Conservation (phyloP, 108 stramenopile genomes). For the Cylindrotheca fusiformis region DNA sequence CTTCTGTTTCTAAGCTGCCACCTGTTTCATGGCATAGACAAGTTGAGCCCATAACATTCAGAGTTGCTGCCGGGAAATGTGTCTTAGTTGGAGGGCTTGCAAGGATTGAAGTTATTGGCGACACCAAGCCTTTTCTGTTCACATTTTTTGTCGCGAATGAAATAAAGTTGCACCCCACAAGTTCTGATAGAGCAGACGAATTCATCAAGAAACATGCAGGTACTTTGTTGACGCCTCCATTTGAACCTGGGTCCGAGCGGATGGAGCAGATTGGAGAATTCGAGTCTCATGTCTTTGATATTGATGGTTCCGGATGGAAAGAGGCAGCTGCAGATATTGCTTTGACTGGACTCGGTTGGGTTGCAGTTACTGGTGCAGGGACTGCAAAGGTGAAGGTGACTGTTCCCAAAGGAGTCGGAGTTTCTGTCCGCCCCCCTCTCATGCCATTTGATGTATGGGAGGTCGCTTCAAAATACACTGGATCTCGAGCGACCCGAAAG, state of each 20-base stretch:
- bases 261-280: slow-evolving; percentile 86
- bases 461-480: slow-evolving; percentile 81
- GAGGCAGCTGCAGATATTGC: slow-evolving; percentile 92
- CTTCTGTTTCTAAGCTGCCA: neutral
- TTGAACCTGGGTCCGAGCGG: slow-evolving; percentile 71
- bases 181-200: slow-evolving; percentile 64
- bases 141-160: slow-evolving; percentile 96
- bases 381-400: slow-evolving; percentile 65
- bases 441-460: slow-evolving; percentile 93
- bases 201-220: slow-evolving; percentile 89
- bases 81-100: slow-evolving; percentile 85
- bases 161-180: slow-evolving; percentile 91
- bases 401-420: slow-evolving; percentile 84
- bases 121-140: slow-evolving; percentile 85
- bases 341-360: slow-evolving; percentile 94
- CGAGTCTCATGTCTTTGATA: slow-evolving; percentile 78
- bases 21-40: slow-evolving; percentile 28
- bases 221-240: slow-evolving; percentile 88
- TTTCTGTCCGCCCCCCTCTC: slow-evolving; percentile 79
- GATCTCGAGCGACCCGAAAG: slow-evolving; percentile 74
- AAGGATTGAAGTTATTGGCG: slow-evolving; percentile 80
- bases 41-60: slow-evolving; percentile 86
- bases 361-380: slow-evolving; percentile 93
- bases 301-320: slow-evolving; percentile 92
- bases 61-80: slow-evolving; percentile 79